Conservation (phyloP, 2,329 filamentous ascomycete genomes). For the Claviceps purpurea region DNA sequence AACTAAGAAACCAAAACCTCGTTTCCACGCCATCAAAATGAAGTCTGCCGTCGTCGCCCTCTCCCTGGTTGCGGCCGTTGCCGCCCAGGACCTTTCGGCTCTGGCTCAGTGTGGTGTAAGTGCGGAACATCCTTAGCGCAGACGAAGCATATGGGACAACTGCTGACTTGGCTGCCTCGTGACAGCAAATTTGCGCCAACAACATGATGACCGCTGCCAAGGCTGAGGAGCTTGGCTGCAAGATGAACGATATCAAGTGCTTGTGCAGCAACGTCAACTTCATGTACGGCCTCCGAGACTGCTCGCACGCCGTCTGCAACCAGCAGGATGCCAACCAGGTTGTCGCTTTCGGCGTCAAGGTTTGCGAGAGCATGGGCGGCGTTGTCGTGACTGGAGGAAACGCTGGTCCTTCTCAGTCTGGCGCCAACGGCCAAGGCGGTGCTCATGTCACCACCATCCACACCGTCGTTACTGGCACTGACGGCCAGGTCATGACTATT, state of each 20-base stretch:
- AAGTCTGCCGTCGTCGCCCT: slow-evolving; percentile 33
- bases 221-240: slow-evolving; percentile 32
- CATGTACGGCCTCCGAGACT: slow-evolving; percentile 37
- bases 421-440: not conserved
- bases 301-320: slow-evolving; percentile 30
- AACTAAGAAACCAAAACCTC: not conserved
- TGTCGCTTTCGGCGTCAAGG: slow-evolving; percentile 24
- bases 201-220: slow-evolving; percentile 35
- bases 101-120: slow-evolving; percentile 43
- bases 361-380: slow-evolving; percentile 24
- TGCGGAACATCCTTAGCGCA: not conserved
- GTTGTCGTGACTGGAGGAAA: slow-evolving; percentile 17
- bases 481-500: slow-evolving; percentile 18
- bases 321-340: slow-evolving; percentile 21
- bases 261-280: slow-evolving; percentile 35
- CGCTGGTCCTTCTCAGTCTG: slow-evolving; percentile 2
- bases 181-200: slow-evolving; percentile 34
- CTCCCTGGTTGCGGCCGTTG: slow-evolving; percentile 25
- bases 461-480: slow-evolving; percentile 21
- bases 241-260: slow-evolving; percentile 26
- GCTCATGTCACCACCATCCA: slow-evolving; percentile 19
- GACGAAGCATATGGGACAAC: not conserved
- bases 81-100: slow-evolving; percentile 26
- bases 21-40: slow-evolving; percentile 28
- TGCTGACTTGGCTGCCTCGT: slow-evolving; percentile 3